Evolutionary conservation across 257 asterid genomes (phyloP), one percentile per base, ranked within the genome.

Genomic region (Cinchona pubescens): DNA sequence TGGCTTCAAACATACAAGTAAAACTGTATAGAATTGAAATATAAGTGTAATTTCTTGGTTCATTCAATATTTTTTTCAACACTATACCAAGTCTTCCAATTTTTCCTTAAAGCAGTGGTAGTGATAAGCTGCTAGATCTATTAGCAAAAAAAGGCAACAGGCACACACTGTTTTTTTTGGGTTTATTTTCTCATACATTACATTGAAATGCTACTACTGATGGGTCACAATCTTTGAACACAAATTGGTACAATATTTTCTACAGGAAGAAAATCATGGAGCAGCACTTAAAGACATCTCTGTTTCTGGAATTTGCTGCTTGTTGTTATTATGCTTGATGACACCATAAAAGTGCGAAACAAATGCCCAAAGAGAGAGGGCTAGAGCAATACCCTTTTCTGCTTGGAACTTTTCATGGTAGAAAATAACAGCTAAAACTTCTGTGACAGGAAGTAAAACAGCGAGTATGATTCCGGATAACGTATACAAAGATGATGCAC

Each of bases 321-420:
- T 71, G 64, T 67, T 75, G 63, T 7, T 43, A n/a, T n/a, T n/a
- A 5, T 64, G 78, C 65, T 45, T 71, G 25, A 56, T 32, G 25
- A 65, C 81, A 27, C 85, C 85, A n/a, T 82, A 82, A 2, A 82
- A 59, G 72, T 82, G 61, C 0, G 85, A 82, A 75, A 74, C 76
- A 60, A 75, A 82, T 9, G 83, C 85, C 85, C 85, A 82, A 23
- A 79, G 71, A 5, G 80, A 82, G 19, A 82, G 81, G 27, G n/a
- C 64, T 13, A 79, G 79, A 0, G 85, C 42, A 19, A 82, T 35
- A 0, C 70, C 83, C 37, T 82, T 82, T 60, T 79, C 85, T 0
- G 78, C 69, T 45, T 77, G 76, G 68, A 81, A 77, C 9, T 69
- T 81, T 43, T 81, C 85, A 2, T 74, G 75, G 73, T 35, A 81